Evolutionary conservation across 202 grass and related monocot species (phyloP), one percentile per base, ranked within the genome.

Genomic region (Zoysia matrella): DNA sequence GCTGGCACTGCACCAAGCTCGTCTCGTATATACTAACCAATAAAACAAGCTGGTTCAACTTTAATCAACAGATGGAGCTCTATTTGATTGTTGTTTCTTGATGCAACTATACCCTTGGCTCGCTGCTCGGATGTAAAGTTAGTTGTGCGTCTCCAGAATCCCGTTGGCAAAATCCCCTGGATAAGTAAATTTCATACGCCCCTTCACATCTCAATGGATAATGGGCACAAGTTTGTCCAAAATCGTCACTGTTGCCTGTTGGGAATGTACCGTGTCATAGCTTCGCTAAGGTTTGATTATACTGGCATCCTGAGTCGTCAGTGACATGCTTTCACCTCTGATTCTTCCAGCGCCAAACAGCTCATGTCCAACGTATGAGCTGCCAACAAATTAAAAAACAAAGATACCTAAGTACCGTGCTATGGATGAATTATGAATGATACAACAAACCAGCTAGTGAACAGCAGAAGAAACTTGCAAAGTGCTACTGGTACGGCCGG

Each of bases 351-450:
- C 14, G 66, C 61, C 52, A 66, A 78, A 66, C 36, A 16, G 18
- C 46, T 50, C 57, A 36, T 62, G 57, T 49, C 1, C 22, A 65
- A n/a, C 42, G 30, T 66, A 3, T 40, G 48, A 64, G 5, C 69
- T 15, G 13, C 8, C 14, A 47, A 65, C 4, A 52, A 14, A 8
- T 7, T 7, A 10, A 41, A 39, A 15, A 3, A 12, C 16, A 52
- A 1, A 76, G 30, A 36, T 36, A 36, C 30, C 30, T 36, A 36
- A 36, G 30, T 62, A 1, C 36, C 40, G 18, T 77, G 48, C 47
- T 52, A 77, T 11, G 47, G 61, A 49, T 76, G 46, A 67, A 62
- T 10, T 36, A 78, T 66, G 39, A 66, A 65, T 78, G 62, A 22
- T 42, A 67, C 48, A 44, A 42, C 11, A 49, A 47, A 77, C 15